Base-by-base conservation (phyloP, 768 basidiomycete genomes). In the Mycena leptocephala region DNA sequence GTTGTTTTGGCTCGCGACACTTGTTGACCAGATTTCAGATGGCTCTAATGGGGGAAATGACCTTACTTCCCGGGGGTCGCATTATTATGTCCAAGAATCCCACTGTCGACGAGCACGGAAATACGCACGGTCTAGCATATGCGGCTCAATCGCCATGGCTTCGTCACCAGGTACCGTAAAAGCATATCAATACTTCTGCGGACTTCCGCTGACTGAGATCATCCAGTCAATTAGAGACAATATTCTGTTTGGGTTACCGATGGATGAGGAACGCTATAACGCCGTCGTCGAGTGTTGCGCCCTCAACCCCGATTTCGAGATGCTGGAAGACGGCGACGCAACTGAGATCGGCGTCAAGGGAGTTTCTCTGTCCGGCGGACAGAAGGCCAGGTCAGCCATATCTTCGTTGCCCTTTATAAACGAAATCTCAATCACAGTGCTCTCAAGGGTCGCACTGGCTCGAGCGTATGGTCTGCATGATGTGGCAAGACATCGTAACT, bases 261-360 rank as follows among this genome's bases (percentile, higher is more conserved):
- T 87, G 73, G 93, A 95, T 62, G 92, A 94, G 74, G 91, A 93
- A 76, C 87, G 95, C 62, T 97, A 97, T 76, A 85, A 93, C 13
- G 88, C 86, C 0, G 95, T 97, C 30, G 82, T 97, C 22, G 93
- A 96, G 65, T 94, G 92, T 18, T 99, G 97, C 80, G 97, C 96
- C 0, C 84, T 99, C 64, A 85, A 82, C 28, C 92, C 94, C 0
- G 98, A 99, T 86, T 84, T 99, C 70, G 91, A 94, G 6, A 90
- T 97, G n/a, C 84, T 99, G 3, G 95, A 97, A 66, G 93, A 97
- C 79, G 98, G 98, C 3, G 74, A 75, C 26, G 67, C 37, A 67
- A 97, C 96, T 0, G 94, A 96, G 83, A 95, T 97, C 77, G 96
- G 96, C 16, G 93, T 91, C 11, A 88, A 92, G 88, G 90, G 61